Evolutionary conservation across 768 basidiomycete genomes (phyloP).

Genomic region (Nevesoporus exiguus): DNA sequence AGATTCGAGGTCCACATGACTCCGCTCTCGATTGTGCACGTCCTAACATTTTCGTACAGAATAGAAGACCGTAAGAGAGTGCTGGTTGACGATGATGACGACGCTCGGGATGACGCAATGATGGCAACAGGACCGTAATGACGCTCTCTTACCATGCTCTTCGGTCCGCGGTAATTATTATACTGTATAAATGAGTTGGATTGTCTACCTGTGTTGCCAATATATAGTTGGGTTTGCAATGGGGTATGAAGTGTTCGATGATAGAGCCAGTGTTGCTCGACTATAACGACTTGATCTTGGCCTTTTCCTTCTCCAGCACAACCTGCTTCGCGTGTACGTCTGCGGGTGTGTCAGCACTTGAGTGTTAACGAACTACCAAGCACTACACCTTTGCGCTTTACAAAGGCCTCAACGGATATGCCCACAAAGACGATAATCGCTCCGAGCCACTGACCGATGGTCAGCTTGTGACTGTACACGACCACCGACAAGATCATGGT

Average conservation of each 20-base stretch:
- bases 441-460: slow-evolving; percentile 89
- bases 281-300: slow-evolving; percentile 76
- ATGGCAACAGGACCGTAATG: slow-evolving; percentile 31
- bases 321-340: slow-evolving; percentile 80
- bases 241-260: slow-evolving; percentile 13
- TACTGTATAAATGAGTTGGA: slow-evolving; percentile 24
- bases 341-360: slow-evolving; percentile 28
- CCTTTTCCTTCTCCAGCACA: slow-evolving; percentile 79
- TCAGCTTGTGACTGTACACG: slow-evolving; percentile 85
- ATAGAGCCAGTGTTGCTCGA: background rate
- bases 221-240: slow-evolving; percentile 11
- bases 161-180: slow-evolving; percentile 17
- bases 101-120: slow-evolving; percentile 34
- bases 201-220: slow-evolving; percentile 15
- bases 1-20: slow-evolving; percentile 39
- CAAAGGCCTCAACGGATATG: slow-evolving; percentile 88
- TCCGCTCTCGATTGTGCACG: background rate
- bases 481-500: slow-evolving; percentile 96
- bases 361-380: slow-evolving; percentile 1
- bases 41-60: slow-evolving; percentile 19
- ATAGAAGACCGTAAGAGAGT: slow-evolving; percentile 44
- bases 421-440: slow-evolving; percentile 91
- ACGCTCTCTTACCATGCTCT: background rate
- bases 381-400: slow-evolving; percentile 77
- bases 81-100: slow-evolving; percentile 32